Evolutionary conservation across 2,329 filamentous ascomycete genomes (phyloP).

Genomic region (Apiospora saccharicola): DNA sequence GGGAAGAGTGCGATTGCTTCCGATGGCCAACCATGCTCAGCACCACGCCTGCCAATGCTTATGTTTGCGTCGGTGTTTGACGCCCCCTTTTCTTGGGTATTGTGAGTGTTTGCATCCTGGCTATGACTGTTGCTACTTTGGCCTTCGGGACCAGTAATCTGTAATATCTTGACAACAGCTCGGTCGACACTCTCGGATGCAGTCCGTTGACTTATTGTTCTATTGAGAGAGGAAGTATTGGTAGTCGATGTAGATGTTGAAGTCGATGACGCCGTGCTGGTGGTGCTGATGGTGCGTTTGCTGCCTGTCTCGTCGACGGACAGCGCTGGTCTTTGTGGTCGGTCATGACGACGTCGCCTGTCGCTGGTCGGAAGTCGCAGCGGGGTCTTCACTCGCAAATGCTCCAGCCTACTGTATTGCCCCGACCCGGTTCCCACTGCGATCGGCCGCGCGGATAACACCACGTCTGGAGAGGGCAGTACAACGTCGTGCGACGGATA

Average conservation of each 20-base stretch:
- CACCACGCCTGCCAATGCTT: background rate
- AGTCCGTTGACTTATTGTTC: background rate
- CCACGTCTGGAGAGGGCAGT: conserved; percentile 1
- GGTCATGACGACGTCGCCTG: conserved; percentile 11
- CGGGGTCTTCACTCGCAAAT: conserved; percentile 14
- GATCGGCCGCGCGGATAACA: conserved; percentile 10
- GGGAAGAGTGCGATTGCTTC: conserved; percentile 21
- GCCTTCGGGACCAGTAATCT: background rate
- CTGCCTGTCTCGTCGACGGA: background rate
- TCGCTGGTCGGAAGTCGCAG: conserved; percentile 16
- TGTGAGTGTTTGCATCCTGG: background rate
- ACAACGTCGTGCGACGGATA: background rate
- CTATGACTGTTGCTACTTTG: background rate
- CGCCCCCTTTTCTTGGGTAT: background rate
- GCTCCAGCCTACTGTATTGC: conserved; percentile 15
- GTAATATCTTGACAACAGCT: background rate
- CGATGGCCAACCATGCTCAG: conserved; percentile 2
- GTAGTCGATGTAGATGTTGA: background rate
- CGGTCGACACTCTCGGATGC: background rate
- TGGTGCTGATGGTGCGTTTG: background rate
- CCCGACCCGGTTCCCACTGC: background rate
- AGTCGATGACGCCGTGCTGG: background rate
- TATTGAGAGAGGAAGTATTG: background rate
- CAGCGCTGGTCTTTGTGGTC: conserved; percentile 1
- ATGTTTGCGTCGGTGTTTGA: background rate